phyloP scores from a whole-genome alignment of 805 yeast species.

The Cyberlindnera lachancei region DNA sequence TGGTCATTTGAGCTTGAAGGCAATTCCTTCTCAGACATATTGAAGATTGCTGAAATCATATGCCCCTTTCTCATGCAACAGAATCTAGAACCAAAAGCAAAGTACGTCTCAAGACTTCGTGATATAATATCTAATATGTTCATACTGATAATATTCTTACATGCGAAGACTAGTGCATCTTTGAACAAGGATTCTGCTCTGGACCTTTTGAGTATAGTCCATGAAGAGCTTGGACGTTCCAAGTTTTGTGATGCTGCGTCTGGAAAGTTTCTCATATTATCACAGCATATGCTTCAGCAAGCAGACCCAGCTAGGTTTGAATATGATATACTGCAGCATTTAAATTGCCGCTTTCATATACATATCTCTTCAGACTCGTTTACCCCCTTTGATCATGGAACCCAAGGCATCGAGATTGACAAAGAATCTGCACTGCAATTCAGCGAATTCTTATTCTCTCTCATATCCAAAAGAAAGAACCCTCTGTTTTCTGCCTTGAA shows the following conservation, averaged over 20 bases:
- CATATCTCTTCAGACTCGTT: constrained; percentile 50
- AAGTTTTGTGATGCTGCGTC: constrained; percentile 59
- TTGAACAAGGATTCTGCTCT: constrained; percentile 23
- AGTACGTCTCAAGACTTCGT: constrained; percentile 20
- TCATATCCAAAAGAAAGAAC: constrained; percentile 48
- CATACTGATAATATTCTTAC: constrained; percentile 34
- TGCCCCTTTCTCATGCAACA: constrained; percentile 21
- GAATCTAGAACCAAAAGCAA: constrained; percentile 24
- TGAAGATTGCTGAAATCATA: constrained; percentile 32
- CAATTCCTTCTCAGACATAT: constrained; percentile 11
- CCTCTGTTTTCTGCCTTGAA: constrained; percentile 55
- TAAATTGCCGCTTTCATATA: constrained; percentile 74
- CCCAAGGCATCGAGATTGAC: constrained; percentile 33
- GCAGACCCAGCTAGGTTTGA: constrained; percentile 43
- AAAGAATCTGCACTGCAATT: constrained; percentile 31
- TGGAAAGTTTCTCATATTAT: constrained; percentile 54
- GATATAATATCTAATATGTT: constrained; percentile 35
- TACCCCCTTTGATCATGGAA: constrained; percentile 60
- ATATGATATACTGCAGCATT: constrained; percentile 64
- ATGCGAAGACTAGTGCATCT: constrained; percentile 1
- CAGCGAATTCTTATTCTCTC: constrained; percentile 43
- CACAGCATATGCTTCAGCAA: constrained; percentile 45
- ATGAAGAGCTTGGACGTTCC: constrained; percentile 64
- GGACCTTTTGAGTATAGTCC: constrained; percentile 53
- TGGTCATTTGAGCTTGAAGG: constrained; percentile 27